phyloP scores from a whole-genome alignment of 2,329 filamentous ascomycete genomes.

The Penicillium sp. region DNA sequence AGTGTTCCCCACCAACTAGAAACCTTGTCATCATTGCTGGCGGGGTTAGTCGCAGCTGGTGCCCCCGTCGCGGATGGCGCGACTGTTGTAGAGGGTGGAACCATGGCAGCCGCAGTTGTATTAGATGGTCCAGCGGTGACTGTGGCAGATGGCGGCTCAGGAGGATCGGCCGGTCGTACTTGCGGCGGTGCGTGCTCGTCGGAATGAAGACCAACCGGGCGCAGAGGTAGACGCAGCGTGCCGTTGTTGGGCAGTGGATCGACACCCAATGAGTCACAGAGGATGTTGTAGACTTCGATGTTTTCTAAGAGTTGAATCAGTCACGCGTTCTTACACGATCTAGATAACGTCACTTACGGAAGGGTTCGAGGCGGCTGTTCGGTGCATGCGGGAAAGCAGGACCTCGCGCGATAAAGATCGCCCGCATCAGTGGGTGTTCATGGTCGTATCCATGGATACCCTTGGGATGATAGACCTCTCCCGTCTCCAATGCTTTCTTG shows the following conservation, averaged over 20 bases:
- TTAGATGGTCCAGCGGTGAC: conserved; percentile 3
- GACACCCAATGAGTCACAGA: conserved; percentile 84
- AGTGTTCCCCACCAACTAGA: conserved; percentile 41
- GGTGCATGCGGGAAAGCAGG: conserved; percentile 87
- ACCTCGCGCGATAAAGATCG: conserved; percentile 89
- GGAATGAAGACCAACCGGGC: conserved; percentile 50
- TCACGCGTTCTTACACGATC: neutral
- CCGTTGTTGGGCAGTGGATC: conserved; percentile 81
- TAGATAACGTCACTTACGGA: conserved; percentile 67
- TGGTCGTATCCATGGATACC: conserved; percentile 96
- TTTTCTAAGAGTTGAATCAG: conserved; percentile 62
- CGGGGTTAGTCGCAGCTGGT: conserved; percentile 21
- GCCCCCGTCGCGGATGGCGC: conserved; percentile 13
- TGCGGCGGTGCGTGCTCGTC: conserved; percentile 40
- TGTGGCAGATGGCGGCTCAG: conserved; percentile 25
- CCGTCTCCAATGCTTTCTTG: conserved; percentile 65
- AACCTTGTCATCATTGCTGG: conserved; percentile 26
- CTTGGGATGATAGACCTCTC: conserved; percentile 72
- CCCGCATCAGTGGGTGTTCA: conserved; percentile 91
- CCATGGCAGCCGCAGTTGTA: conserved; percentile 11
- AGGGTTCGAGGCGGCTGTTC: conserved; percentile 76
- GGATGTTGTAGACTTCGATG: conserved; percentile 89
- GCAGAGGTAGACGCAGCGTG: conserved; percentile 63
- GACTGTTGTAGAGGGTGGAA: conserved; percentile 12
- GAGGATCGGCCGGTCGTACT: conserved; percentile 41